A percentile compares a stretch with the other conserved stretches of the same genome.
Conservation (phyloP, 495 filamentous ascomycete species). For the Podospora pseudopauciseta region DNA sequence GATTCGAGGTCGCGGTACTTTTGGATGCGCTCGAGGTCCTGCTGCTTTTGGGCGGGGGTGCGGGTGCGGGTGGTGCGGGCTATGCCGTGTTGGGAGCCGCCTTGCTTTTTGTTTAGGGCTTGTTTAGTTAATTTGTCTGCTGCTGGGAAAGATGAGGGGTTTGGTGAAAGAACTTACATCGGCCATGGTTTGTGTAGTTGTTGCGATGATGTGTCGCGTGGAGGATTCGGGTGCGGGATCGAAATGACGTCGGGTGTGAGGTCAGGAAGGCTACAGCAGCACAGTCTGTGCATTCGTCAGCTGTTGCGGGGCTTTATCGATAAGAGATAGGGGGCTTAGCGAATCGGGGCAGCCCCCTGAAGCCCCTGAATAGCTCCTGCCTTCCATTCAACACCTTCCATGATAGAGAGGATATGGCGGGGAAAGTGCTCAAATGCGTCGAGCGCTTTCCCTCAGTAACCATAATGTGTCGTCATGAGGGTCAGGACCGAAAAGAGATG, state of each 20-base stretch:
- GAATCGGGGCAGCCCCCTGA: neutral
- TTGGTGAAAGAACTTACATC: constrained; percentile 21
- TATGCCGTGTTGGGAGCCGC: constrained; percentile 66
- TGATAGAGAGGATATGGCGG: neutral
- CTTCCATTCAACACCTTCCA: neutral
- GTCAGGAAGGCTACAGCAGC: neutral
- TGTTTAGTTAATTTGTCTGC: constrained; percentile 29
- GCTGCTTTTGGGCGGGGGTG: constrained; percentile 61
- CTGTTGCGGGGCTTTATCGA: constrained; percentile 1
- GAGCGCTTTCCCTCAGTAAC: neutral
- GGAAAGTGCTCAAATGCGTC: neutral
- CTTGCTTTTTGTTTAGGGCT: constrained; percentile 22
- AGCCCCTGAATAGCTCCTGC: constrained; percentile 13
- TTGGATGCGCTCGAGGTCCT: constrained; percentile 72
- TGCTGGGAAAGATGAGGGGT: neutral
- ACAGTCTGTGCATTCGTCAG: constrained; percentile 5
- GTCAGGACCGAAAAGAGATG: neutral
- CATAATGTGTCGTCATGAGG: neutral
- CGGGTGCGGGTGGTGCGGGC: constrained; percentile 52
- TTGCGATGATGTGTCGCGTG: neutral
- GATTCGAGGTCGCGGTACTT: constrained; percentile 72
- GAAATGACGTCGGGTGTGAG: neutral
- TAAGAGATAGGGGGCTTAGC: neutral
- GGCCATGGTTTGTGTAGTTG: constrained; percentile 20
- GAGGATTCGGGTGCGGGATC: neutral